A percentile compares a stretch with the other conserved stretches of the same genome.
These are phyloP conservation scores for Neonectria coccinea DNA, from an alignment of 2,329 filamentous ascomycete species.

Conservation along the genomic window DNA sequence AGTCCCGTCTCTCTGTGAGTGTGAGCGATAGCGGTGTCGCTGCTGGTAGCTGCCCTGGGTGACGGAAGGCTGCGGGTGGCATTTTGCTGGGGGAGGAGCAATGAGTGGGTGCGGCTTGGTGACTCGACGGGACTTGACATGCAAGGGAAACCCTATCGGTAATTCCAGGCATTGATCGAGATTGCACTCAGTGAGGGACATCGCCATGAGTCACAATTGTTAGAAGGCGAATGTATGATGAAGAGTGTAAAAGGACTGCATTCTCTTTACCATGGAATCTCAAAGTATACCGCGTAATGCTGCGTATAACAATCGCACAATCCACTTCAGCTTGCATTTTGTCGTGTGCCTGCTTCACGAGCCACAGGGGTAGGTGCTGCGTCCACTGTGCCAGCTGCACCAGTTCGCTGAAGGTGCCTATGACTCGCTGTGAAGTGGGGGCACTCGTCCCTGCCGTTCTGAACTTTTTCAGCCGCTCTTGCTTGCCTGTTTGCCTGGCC, in stretches of 20 bases:
- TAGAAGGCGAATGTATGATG: not conserved
- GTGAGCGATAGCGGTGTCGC: conserved; percentile 42
- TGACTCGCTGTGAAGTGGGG: not conserved
- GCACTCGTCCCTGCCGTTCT: not conserved
- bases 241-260: not conserved
- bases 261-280: not conserved
- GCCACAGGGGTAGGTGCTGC: not conserved
- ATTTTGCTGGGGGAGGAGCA: conserved; percentile 11
- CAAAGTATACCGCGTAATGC: not conserved
- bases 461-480: not conserved
- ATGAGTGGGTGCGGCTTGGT: conserved; percentile 24
- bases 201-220: conserved; percentile 2
- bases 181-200: not conserved
- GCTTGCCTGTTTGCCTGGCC: not conserved
- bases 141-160: not conserved
- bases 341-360: not conserved
- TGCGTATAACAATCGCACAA: not conserved
- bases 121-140: conserved; percentile 24
- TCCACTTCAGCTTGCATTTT: not conserved
- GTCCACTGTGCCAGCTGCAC: not conserved
- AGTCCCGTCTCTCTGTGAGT: conserved; percentile 16
- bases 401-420: not conserved
- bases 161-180: not conserved
- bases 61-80: not conserved
- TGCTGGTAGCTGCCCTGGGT: conserved; percentile 1